Evolutionary conservation across 2,329 filamentous ascomycete genomes (phyloP), one percentile per base, ranked within the genome.

Genomic region (Ploettnerulaceae sp.): DNA sequence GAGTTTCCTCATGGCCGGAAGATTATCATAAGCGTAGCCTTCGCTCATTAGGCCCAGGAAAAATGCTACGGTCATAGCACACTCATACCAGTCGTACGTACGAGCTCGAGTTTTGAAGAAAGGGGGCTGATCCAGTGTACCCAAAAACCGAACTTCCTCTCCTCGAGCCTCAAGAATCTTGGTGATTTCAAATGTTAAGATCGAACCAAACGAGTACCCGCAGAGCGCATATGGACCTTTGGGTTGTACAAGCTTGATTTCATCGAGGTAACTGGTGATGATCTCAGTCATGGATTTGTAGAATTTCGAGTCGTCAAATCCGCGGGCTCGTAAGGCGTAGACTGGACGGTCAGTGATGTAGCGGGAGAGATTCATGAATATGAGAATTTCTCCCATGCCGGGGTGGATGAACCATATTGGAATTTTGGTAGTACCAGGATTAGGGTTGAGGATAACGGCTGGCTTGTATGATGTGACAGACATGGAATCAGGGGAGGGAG

Each of bases 171-270:
- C 67, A 7, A 77, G 64, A 1, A 51, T 24, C 58, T 77, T 77
- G 9, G 67, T 63, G 0, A 72, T 57, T 55, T 77, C 74, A 47
- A 76, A 79, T 0, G 72, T 70, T 0, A 77, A 47, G 57, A 74
- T 74, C 4, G 64, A 53, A 1, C 75, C 74, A 53, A 71, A 76
- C 4, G 65, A 71, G 54, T 77, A 78, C 0, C 75, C 75, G 0
- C 70, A 70, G 1, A 79, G 56, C 0, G 70, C 70, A 51, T 79
- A 79, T 0, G 75, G 74, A 0, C 75, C 74, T 0, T 59, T 11
- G 0, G 74, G 72, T 47, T 79, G 75, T 1, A 47, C 48, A 3
- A 45, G 18, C n/a, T 65, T 64, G 28, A 79, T 69, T 0, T 67
- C 65, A 0, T 42, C 28, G 7, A 61, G 49, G 55, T 77, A 79